Evolutionary conservation across 1,284 basidiomycete genomes (phyloP).

Genomic region (Mycena citricolor): DNA sequence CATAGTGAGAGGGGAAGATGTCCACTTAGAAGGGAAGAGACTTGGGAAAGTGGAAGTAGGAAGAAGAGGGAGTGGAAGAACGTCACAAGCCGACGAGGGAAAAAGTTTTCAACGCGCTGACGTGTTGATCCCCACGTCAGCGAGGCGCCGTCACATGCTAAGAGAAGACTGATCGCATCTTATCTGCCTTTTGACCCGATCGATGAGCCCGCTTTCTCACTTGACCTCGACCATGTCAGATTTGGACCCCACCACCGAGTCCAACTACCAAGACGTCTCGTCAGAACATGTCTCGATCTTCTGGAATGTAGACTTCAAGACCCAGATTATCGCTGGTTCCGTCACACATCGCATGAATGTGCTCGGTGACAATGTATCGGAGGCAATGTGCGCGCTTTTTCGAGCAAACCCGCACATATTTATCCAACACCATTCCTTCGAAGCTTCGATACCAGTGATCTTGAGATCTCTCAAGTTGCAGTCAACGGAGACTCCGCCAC

Average conservation of each 20-base stretch:
- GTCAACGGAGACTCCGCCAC: constrained; percentile 52
- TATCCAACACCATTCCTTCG: constrained; percentile 8
- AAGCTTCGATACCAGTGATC: constrained; percentile 79
- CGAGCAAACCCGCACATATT: neutral
- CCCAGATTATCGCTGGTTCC: constrained; percentile 68
- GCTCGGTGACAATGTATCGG: constrained; percentile 56
- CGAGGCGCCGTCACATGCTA: too few species aligned
- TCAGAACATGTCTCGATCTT: constrained; percentile 75
- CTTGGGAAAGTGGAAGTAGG: neutral
- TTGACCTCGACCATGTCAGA: too few species aligned
- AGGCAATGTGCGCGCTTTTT: constrained; percentile 53
- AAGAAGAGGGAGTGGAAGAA: too few species aligned
- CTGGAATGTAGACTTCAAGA: constrained; percentile 82
- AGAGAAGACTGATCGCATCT: too few species aligned
- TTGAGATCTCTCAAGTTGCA: constrained; percentile 62
- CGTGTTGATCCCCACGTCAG: too few species aligned
- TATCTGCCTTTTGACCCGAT: too few species aligned
- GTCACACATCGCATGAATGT: constrained; percentile 69
- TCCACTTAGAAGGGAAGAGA: neutral
- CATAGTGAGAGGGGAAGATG: constrained; percentile 29
- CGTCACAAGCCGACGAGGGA: too few species aligned
- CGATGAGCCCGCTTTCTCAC: too few species aligned
- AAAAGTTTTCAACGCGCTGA: too few species aligned
- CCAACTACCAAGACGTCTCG: constrained; percentile 74
- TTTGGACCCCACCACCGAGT: constrained; percentile 74